Conservation (phyloP, 2,329 filamentous ascomycete genomes). For the Aspergillus sp. region DNA sequence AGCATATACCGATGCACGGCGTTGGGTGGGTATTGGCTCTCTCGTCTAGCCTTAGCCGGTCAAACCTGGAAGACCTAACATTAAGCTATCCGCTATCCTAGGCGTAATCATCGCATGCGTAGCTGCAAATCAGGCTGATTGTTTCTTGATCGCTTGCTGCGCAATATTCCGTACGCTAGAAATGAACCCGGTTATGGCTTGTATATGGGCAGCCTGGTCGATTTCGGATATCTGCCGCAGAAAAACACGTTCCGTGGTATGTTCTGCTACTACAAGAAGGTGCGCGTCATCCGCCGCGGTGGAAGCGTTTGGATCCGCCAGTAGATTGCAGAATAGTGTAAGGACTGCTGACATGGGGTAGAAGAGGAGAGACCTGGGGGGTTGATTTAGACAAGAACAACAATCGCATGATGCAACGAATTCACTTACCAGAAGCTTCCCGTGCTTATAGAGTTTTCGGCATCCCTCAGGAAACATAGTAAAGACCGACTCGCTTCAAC, state of each 20-base stretch:
- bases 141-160: not conserved
- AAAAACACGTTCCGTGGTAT: not conserved
- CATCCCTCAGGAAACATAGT: not conserved
- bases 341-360: not conserved
- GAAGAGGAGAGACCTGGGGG: not conserved
- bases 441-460: not conserved
- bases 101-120: no score
- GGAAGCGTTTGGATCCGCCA: not conserved
- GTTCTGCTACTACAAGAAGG: not conserved
- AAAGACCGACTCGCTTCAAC: slow-evolving; percentile 1
- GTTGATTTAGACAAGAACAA: no score
- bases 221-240: not conserved
- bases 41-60: no score
- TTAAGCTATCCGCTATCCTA: no score
- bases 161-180: not conserved
- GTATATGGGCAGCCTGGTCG: not conserved
- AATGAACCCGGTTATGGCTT: not conserved
- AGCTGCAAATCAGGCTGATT: no score
- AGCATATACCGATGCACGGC: no score
- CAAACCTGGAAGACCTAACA: no score
- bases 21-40: no score
- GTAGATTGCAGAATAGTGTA: slow-evolving; percentile 1
- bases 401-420: not conserved
- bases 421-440: not conserved
- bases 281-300: not conserved